These are phyloP conservation scores for Apiotrichum siamense DNA, from an alignment of 1,284 basidiomycete genomes.

Conservation along the genomic window DNA sequence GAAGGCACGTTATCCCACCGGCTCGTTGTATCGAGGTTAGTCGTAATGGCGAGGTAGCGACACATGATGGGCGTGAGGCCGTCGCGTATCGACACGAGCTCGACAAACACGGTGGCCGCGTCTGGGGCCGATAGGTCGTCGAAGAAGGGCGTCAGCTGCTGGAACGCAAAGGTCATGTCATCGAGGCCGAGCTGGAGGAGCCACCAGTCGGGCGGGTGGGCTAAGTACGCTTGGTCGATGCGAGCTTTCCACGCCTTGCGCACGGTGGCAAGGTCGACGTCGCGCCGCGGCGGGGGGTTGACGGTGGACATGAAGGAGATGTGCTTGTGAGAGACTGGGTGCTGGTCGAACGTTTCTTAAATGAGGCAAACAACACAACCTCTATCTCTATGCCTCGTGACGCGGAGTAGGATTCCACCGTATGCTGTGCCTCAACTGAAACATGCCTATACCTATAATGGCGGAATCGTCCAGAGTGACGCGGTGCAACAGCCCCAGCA, in stretches of 20 bases:
- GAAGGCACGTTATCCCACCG: not conserved
- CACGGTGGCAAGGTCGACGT: not conserved
- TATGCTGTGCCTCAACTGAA: too few relatives aligned
- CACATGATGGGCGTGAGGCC: not conserved
- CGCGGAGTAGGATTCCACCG: too few relatives aligned
- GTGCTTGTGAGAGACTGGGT: too few relatives aligned
- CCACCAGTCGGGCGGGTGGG: slow-evolving; percentile 2
- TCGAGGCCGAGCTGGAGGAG: not conserved
- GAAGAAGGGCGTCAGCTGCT: slow-evolving; percentile 2
- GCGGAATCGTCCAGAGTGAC: too few relatives aligned
- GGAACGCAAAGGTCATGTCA: slow-evolving; percentile 1
- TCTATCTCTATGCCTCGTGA: too few relatives aligned
- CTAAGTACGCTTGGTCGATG: not conserved
- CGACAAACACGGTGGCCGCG: not conserved
- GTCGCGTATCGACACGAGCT: not conserved
- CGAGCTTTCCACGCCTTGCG: not conserved
- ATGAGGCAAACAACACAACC: too few relatives aligned
- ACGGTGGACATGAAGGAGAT: too few relatives aligned
- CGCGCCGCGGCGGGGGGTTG: too few relatives aligned
- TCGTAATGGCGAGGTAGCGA: not conserved
- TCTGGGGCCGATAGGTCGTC: not conserved
- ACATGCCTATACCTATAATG: too few relatives aligned
- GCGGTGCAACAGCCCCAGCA: too few relatives aligned
- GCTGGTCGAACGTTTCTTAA: too few relatives aligned
- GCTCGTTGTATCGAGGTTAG: not conserved